A percentile compares a stretch with the other conserved stretches of the same genome.
phyloP scores from a whole-genome alignment of 495 filamentous ascomycete species.

The Pseudomonodictys pantanalensis region DNA sequence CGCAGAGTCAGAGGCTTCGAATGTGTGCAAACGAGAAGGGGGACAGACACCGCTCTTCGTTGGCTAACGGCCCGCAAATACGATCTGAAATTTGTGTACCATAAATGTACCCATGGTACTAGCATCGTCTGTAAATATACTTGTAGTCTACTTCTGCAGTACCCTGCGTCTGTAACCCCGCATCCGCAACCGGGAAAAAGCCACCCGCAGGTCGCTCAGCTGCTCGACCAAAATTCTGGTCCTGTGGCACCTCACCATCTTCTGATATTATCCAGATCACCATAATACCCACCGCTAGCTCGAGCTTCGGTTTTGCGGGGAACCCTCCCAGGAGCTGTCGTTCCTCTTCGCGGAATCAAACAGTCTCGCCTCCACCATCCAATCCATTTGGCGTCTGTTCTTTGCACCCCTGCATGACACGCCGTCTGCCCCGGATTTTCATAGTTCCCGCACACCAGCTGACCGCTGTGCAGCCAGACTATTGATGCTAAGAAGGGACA shows the following conservation, averaged over 20 bases:
- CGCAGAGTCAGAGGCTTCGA: neutral
- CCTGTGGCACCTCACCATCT: neutral
- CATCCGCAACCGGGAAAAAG: neutral
- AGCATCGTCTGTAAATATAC: constrained; percentile 17
- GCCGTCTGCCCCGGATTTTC: neutral
- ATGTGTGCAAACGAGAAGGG: neutral
- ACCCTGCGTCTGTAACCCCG: neutral
- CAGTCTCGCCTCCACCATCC: constrained; percentile 24
- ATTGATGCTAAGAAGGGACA: neutral
- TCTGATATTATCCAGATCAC: neutral
- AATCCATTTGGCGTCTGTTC: neutral
- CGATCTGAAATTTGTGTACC: constrained; percentile 9
- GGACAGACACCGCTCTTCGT: neutral
- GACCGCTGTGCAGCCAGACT: neutral
- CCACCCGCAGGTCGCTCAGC: too few relatives aligned
- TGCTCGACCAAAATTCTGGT: constrained; percentile 5
- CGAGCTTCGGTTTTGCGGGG: constrained; percentile 21
- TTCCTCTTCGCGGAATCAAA: too few relatives aligned
- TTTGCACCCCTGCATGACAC: constrained; percentile 4
- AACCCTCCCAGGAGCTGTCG: neutral
- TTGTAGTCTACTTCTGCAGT: neutral
- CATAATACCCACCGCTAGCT: neutral
- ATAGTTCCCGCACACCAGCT: neutral
- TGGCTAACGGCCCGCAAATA: neutral
- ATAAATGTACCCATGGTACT: constrained; percentile 22